Conservation (phyloP, 768 basidiomycete species). For the Phaffia tasmanica region DNA sequence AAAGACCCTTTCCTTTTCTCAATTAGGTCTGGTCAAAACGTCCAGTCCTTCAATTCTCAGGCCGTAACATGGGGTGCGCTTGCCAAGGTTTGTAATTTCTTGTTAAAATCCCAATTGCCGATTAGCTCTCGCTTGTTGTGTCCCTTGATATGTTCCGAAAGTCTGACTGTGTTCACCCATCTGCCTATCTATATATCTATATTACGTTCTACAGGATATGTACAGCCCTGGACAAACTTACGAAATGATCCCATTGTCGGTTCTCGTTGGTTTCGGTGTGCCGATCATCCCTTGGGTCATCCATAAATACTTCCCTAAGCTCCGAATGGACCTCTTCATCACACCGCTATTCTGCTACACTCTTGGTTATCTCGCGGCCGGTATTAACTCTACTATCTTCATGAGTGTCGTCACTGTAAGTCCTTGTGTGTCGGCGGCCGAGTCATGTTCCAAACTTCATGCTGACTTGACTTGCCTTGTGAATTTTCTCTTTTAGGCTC, state of each 20-base stretch:
- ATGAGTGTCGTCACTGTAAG: not conserved
- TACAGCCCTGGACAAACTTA: conserved; percentile 31
- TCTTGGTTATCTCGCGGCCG: conserved; percentile 18
- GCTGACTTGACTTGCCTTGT: not conserved
- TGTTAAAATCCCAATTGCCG: conserved; percentile 9
- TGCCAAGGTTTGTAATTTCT: conserved; percentile 23
- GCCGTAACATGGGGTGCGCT: conserved; percentile 43
- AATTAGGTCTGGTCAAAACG: conserved; percentile 30
- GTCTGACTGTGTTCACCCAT: not conserved
- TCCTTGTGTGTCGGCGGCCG: not conserved
- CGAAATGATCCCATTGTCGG: conserved; percentile 27
- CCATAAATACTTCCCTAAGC: conserved; percentile 26
- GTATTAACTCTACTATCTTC: conserved; percentile 29
- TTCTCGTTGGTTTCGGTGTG: conserved; percentile 29
- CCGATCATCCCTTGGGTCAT: conserved; percentile 30
- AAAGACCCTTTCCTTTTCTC: not conserved
- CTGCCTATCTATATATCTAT: not conserved
- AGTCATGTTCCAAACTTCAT: too few species aligned
- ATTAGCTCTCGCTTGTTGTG: conserved; percentile 30
- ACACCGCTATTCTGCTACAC: conserved; percentile 30
- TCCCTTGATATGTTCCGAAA: not conserved
- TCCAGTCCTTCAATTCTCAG: conserved; percentile 30
- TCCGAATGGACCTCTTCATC: conserved; percentile 25
- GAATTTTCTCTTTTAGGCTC: not conserved
- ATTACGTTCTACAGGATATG: not conserved